Base-by-base conservation (phyloP, 1,284 basidiomycete genomes). In the Melampsora medusae region DNA sequence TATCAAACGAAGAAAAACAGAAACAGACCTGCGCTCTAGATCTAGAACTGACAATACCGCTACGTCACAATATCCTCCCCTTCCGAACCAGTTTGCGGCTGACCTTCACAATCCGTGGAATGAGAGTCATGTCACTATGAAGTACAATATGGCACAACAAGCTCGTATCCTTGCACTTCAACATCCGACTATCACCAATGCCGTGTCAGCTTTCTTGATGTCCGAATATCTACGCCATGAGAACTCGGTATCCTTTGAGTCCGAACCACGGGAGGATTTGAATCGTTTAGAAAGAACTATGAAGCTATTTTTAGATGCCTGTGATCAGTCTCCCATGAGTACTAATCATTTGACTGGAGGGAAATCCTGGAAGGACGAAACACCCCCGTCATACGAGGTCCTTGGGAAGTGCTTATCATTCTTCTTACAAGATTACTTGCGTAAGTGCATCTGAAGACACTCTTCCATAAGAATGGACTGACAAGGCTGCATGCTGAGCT, bases 361-460 rank as follows among this genome's bases (percentile, higher is more conserved):
- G 22, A 74, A 74, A 65, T 74, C 62, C 49, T 65, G 72, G 22
- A 38, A 74, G 53, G 65, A 67, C 31, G 49, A 67, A 19, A 59
- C 67, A 35, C 53, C 65, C 14, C 62, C 48, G 38, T 67, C 65
- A 19, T 64, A 67, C 38, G n/a, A 67, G 17, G 42, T 74, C 48
- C 50, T 53, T 14, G 72, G 50, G n/a, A 59, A 59, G n/a, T 74
- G 72, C 38, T 33, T 74, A 14, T 60, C 46, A 49, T 74, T 74
- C 61, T 74, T 74, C 53, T 74, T 74, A 22, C 53, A 74, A 56
- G 65, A 74, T 31, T 74, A 67, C 50, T 49, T 74, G 49, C 64
- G 72, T 74, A 33, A 67, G 72, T 66, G 14, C 4, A 0, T 50
- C 31, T 49, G 38, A 48, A 60, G 10, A 17, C 31, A 6, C n/a